These are phyloP conservation scores for Trametes sp. DNA, from an alignment of 1,284 basidiomycete species.

Conservation along the genomic window DNA sequence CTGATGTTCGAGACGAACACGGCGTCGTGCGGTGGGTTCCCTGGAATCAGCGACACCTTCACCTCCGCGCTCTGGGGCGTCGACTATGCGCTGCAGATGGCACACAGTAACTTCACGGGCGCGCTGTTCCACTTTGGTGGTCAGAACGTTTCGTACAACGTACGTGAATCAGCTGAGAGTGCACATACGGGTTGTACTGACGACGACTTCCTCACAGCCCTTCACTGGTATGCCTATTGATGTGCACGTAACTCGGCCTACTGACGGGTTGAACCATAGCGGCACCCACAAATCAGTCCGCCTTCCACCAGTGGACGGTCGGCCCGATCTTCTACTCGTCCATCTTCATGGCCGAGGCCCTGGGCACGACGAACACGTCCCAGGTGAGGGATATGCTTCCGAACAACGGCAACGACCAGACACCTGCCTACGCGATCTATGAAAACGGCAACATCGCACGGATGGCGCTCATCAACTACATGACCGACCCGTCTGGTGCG, in stretches of 20 bases:
- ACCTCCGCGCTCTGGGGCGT: conserved; percentile 55
- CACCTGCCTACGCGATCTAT: conserved; percentile 78
- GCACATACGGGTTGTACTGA: background rate
- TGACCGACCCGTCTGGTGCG: conserved; percentile 58
- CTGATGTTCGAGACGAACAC: conserved; percentile 84
- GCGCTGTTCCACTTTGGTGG: conserved; percentile 72
- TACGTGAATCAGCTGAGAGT: conserved; percentile 39
- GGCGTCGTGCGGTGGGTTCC: conserved; percentile 82
- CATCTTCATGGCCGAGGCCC: conserved; percentile 69
- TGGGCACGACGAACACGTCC: conserved; percentile 64
- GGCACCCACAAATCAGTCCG: conserved; percentile 65
- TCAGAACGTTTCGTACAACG: conserved; percentile 71
- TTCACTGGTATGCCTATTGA: conserved; percentile 54
- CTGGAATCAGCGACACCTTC: conserved; percentile 71
- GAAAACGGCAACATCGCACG: conserved; percentile 62
- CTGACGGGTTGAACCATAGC: conserved; percentile 37
- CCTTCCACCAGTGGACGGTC: conserved; percentile 65
- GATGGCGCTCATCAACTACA: conserved; percentile 75
- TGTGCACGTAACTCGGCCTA: conserved; percentile 20
- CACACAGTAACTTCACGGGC: conserved; percentile 64
- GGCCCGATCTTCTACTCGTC: conserved; percentile 74
- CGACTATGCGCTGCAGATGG: conserved; percentile 49
- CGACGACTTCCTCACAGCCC: conserved; percentile 30
- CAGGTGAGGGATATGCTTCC: conserved; percentile 66
- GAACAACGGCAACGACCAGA: conserved; percentile 57